These are phyloP conservation scores for Blastocystis sp. DNA, from an alignment of 352 stramenopile genomes.

Conservation along the genomic window DNA sequence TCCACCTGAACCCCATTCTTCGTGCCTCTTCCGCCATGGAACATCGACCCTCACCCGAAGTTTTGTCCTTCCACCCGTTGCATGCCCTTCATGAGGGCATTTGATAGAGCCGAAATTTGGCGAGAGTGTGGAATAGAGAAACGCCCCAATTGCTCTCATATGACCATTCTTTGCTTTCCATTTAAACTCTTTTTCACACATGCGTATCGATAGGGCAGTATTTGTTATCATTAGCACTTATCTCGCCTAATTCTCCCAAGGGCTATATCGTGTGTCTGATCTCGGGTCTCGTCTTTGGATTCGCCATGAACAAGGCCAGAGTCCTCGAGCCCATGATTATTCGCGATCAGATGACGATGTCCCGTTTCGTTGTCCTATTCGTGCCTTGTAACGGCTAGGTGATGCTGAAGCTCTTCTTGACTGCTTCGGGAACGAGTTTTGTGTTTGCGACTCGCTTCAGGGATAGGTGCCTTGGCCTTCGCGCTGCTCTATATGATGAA, in stretches of 20 bases:
- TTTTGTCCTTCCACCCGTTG: neutral
- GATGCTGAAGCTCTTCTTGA: slow-evolving; percentile 72
- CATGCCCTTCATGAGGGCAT: neutral
- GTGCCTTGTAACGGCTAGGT: slow-evolving; percentile 45
- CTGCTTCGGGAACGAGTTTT: slow-evolving; percentile 62
- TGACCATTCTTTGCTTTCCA: neutral
- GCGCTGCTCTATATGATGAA: slow-evolving; percentile 65
- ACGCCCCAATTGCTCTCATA: neutral
- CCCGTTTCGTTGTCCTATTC: slow-evolving; percentile 28
- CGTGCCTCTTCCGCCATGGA: neutral
- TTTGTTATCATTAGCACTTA: neutral
- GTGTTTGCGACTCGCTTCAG: neutral
- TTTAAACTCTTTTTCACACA: neutral
- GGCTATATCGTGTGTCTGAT: slow-evolving; percentile 61
- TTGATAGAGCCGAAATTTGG: neutral
- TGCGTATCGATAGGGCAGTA: neutral
- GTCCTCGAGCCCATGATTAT: slow-evolving; percentile 70
- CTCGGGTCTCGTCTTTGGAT: slow-evolving; percentile 69
- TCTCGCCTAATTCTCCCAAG: slow-evolving; percentile 31
- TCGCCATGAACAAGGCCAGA: slow-evolving; percentile 72
- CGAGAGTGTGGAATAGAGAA: neutral
- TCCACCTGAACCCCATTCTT: neutral
- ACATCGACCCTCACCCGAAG: neutral
- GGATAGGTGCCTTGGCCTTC: slow-evolving; percentile 62
- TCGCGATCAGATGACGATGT: slow-evolving; percentile 70